phyloP scores from a whole-genome alignment of 2,329 filamentous ascomycete species.

The Aspergillus unguis region DNA sequence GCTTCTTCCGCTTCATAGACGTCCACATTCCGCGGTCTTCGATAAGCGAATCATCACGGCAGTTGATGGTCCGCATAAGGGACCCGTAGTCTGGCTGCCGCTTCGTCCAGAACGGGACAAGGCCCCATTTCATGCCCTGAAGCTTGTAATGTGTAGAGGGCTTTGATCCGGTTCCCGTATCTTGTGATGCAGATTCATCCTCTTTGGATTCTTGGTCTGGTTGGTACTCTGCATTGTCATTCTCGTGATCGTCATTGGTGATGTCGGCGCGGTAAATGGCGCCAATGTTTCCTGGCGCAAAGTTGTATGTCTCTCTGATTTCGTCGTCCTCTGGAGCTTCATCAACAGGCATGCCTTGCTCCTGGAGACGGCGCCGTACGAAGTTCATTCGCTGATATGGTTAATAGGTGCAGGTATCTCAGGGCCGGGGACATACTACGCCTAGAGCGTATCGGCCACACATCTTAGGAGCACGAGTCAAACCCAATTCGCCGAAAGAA shows the following conservation, averaged over 20 bases:
- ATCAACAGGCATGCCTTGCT: constrained; percentile 69
- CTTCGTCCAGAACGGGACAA: constrained; percentile 93
- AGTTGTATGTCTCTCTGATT: constrained; percentile 79
- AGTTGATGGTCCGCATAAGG: constrained; percentile 89
- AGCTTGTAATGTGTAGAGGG: constrained; percentile 63
- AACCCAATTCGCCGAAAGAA: too few species aligned
- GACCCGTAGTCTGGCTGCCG: constrained; percentile 72
- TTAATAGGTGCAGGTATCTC: not conserved
- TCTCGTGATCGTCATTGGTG: constrained; percentile 52
- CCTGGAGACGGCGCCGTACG: constrained; percentile 68
- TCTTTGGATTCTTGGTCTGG: not conserved
- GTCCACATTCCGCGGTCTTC: constrained; percentile 83
- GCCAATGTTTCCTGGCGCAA: constrained; percentile 82
- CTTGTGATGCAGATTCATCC: not conserved
- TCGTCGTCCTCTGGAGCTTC: constrained; percentile 69
- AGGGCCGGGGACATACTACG: constrained; percentile 47
- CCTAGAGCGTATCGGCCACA: constrained; percentile 66
- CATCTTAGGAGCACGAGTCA: constrained; percentile 44
- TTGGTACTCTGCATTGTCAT: constrained; percentile 11
- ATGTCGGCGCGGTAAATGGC: constrained; percentile 79
- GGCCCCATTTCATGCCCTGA: constrained; percentile 93
- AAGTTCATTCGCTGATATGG: constrained; percentile 68
- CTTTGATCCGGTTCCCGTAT: not conserved
- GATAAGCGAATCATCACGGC: constrained; percentile 79
- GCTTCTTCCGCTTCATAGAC: constrained; percentile 82